Conservation (phyloP, 2,329 filamentous ascomycete genomes). For the Pseudomassariella vexata region DNA sequence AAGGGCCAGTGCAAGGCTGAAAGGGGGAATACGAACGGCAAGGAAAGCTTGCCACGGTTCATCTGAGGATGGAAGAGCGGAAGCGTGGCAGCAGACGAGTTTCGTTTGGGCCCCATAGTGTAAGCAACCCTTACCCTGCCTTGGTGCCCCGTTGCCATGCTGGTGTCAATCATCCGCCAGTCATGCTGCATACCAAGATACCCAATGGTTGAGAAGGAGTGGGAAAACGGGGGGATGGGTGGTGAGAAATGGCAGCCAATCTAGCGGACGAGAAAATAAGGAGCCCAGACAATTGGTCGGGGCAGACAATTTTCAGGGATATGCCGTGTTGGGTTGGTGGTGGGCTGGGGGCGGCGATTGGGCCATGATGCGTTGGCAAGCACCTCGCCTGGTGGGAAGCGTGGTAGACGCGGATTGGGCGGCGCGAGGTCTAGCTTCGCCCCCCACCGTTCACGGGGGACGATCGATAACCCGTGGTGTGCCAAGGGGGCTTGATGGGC, state of each 20-base stretch:
- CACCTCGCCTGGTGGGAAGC: conserved; percentile 16
- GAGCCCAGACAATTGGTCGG: conserved; percentile 4
- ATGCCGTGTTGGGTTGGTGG: conserved; percentile 3
- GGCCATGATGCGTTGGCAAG: conserved; percentile 11
- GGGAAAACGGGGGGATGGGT: background rate
- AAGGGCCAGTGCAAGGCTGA: conserved; percentile 25
- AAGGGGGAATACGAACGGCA: conserved; percentile 18
- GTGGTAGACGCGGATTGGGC: conserved; percentile 26
- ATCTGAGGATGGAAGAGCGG: conserved; percentile 8
- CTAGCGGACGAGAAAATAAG: background rate
- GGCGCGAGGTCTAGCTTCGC: conserved; percentile 7
- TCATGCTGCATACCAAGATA: background rate
- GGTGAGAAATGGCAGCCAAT: conserved; percentile 3
- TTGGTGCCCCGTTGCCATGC: conserved; percentile 2
- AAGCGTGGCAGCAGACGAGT: conserved; percentile 2
- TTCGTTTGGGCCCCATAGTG: background rate
- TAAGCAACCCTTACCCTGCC: background rate
- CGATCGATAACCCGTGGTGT: background rate
- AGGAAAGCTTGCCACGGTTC: conserved; percentile 6
- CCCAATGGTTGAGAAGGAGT: background rate
- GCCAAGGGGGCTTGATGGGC: background rate
- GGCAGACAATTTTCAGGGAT: background rate
- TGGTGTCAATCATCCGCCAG: background rate
- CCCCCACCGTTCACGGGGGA: background rate
- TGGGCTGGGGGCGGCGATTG: conserved; percentile 9